Percentiles rank a stretch among this genome's conserved stretches.
These are phyloP conservation scores for Tricholoma saponaceum DNA, from an alignment of 768 basidiomycete genomes.

Conservation along the genomic window DNA sequence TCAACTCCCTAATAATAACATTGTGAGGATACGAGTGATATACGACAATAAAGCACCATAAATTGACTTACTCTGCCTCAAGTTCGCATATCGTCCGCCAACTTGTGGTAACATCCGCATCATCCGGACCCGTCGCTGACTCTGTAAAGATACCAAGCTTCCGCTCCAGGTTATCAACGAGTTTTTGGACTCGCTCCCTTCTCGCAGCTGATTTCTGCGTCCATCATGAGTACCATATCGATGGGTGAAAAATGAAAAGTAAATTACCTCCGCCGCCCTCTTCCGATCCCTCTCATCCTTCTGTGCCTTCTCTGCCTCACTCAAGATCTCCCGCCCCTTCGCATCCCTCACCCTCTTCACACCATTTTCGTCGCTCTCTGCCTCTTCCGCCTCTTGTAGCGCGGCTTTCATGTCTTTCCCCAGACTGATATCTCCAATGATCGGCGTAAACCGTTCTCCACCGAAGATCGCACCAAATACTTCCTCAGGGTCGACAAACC, in stretches of 20 bases:
- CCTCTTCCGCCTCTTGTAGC: constrained; percentile 81
- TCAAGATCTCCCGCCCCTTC: constrained; percentile 49
- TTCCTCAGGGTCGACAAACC: constrained; percentile 84
- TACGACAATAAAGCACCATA: not conserved
- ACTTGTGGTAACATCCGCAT: constrained; percentile 64
- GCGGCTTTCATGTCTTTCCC: constrained; percentile 93
- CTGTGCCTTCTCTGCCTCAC: constrained; percentile 68
- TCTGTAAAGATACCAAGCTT: constrained; percentile 89
- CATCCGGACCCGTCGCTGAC: constrained; percentile 66
- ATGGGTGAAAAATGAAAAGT: not conserved
- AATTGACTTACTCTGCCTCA: constrained; percentile 62
- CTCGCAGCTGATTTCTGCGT: constrained; percentile 76
- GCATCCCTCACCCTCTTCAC: constrained; percentile 54
- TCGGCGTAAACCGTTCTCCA: constrained; percentile 79
- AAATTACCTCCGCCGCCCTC: constrained; percentile 63
- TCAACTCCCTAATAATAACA: constrained; percentile 55
- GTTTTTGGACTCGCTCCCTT: constrained; percentile 67
- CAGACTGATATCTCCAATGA: constrained; percentile 86
- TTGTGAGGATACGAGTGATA: not conserved
- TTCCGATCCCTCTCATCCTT: constrained; percentile 71
- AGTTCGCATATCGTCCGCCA: constrained; percentile 76
- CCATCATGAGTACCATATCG: constrained; percentile 4
- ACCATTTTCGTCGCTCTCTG: constrained; percentile 47
- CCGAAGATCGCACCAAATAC: constrained; percentile 85
- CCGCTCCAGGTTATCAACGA: constrained; percentile 73